Conservation (phyloP, 805 yeast species). For the Yarrowia hollandica region DNA sequence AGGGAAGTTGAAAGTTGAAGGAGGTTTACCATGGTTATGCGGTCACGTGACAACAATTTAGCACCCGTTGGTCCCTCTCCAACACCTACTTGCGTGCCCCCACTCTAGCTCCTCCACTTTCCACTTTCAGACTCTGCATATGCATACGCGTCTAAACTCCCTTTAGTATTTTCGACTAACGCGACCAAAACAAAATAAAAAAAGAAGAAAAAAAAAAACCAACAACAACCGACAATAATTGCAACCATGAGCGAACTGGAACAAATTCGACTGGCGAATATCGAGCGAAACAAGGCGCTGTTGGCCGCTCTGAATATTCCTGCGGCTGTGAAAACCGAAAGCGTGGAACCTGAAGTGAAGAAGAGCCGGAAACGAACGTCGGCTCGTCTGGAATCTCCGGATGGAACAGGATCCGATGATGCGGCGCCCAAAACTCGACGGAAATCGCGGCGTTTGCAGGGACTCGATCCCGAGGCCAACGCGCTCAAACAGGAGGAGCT, state of each 20-base stretch:
- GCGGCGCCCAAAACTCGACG: conserved; percentile 53
- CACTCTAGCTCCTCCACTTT: background rate
- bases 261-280: conserved; percentile 44
- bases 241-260: conserved; percentile 38
- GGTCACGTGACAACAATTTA: no score
- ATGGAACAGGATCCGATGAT: conserved; percentile 35
- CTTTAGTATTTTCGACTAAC: conserved; percentile 5
- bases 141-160: conserved; percentile 19
- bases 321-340: conserved; percentile 48
- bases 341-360: conserved; percentile 45
- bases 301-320: conserved; percentile 70
- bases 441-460: conserved; percentile 77
- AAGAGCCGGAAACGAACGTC: conserved; percentile 33
- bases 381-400: conserved; percentile 36
- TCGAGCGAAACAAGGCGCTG: conserved; percentile 77
- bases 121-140: background rate
- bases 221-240: background rate
- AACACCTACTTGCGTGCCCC: no score
- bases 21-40: no score
- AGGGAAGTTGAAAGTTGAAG: no score
- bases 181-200: no score
- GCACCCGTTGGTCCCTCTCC: background rate
- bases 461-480: conserved; percentile 59
- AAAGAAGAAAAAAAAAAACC: background rate
- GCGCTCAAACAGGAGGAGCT: conserved; percentile 45